Evolutionary conservation across 2,329 filamentous ascomycete species (phyloP).

Genomic region (Penicillium sp.): DNA sequence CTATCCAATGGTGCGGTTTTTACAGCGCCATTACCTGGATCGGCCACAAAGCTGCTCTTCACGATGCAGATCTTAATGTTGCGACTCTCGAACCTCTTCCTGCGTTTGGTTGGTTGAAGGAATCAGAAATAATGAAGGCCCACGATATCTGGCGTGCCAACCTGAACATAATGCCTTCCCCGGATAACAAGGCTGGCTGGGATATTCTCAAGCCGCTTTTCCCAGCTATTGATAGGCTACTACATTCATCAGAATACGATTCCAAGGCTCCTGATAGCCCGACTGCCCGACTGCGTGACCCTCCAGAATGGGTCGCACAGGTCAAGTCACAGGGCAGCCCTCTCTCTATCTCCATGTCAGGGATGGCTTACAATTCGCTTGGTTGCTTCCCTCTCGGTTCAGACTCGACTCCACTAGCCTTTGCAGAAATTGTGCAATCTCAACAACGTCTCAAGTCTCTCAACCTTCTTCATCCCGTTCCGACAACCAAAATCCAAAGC

Average conservation of each 20-base stretch:
- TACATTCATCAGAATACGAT: constrained; percentile 25
- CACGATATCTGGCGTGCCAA: constrained; percentile 46
- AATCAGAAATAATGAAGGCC: constrained; percentile 43
- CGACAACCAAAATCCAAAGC: constrained; percentile 33
- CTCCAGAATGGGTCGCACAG: constrained; percentile 34
- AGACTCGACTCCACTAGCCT: constrained; percentile 41
- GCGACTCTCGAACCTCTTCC: constrained; percentile 42
- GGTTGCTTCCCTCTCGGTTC: constrained; percentile 51
- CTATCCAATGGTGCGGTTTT: constrained; percentile 48
- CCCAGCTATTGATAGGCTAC: constrained; percentile 25
- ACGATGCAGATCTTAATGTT: constrained; percentile 34
- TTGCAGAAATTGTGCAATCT: constrained; percentile 46
- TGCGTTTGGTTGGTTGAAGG: constrained; percentile 49
- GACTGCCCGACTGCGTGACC: constrained; percentile 23
- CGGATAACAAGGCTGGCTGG: constrained; percentile 24
- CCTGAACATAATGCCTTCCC: constrained; percentile 19
- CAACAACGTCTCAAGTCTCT: constrained; percentile 45
- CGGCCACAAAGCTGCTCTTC: constrained; percentile 37
- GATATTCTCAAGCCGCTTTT: constrained; percentile 27
- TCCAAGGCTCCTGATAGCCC: constrained; percentile 5
- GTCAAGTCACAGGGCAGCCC: constrained; percentile 35
- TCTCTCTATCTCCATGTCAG: constrained; percentile 38
- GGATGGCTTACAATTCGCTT: constrained; percentile 39
- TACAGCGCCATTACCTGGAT: constrained; percentile 49
- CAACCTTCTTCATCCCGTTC: constrained; percentile 42